These are phyloP conservation scores for Solanum peruvianum DNA, from an alignment of 257 asterid genomes.

Conservation along the genomic window DNA sequence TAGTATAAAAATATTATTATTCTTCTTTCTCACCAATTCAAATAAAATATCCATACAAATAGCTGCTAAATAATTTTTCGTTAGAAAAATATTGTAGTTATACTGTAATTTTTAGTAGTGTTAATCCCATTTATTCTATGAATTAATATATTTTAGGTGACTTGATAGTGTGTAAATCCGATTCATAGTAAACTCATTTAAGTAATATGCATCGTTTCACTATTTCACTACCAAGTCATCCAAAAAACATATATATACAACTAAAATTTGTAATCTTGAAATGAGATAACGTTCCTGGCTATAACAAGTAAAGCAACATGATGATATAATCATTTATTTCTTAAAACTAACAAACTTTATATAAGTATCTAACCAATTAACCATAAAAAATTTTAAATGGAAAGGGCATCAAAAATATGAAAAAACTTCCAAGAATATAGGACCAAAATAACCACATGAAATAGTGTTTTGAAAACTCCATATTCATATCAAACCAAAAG, in stretches of 20 bases:
- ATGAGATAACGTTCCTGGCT: neutral
- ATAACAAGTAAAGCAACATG: neutral
- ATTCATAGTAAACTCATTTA: neutral
- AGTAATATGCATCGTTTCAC: neutral
- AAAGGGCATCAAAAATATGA: constrained; percentile 24
- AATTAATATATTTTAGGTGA: neutral
- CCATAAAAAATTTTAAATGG: neutral
- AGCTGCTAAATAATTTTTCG: neutral
- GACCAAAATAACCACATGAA: constrained; percentile 10
- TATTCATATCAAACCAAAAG: constrained; percentile 32
- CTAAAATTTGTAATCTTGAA: neutral
- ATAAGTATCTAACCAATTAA: neutral
- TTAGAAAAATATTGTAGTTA: too few species aligned
- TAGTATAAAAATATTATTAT: too few species aligned
- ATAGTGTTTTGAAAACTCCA: constrained; percentile 22
- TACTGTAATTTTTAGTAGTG: too few species aligned
- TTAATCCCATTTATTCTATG: neutral
- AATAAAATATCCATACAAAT: too few species aligned
- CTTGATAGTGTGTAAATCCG: neutral
- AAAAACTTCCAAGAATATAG: constrained; percentile 38
- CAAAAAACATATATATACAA: neutral
- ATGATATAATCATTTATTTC: neutral
- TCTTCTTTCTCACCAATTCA: neutral
- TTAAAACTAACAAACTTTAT: neutral
- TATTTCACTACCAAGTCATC: neutral